Evolutionary conservation across 2,329 filamentous ascomycete species (phyloP), one percentile per base, ranked within the genome.

Genomic region (Aspergillus awamori): DNA sequence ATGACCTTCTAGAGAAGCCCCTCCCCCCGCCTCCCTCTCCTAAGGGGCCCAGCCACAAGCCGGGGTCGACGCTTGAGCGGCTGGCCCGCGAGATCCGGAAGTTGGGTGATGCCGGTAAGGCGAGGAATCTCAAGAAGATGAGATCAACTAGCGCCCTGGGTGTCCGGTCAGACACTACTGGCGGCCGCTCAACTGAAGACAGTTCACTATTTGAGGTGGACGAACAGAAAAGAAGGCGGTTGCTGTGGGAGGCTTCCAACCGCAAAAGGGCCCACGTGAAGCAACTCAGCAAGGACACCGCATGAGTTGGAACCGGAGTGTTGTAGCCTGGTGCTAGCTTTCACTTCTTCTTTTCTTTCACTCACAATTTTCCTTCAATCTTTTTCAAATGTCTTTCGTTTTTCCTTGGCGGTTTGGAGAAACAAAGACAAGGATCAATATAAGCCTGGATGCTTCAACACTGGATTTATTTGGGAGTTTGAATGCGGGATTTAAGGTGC

Each of bases 41-140:
- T 61, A 65, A 65, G 55, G 65, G 55, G 48, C 61, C 38, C 51
- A 62, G 67, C 36, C 68, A 69, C 61, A 75, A 70, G 54, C 45
- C 65, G 36, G 77, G 79, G 36, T 86, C 83, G 49, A 80, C 81
- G n/a, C 75, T 88, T 10, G 86, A 88, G 74, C 83, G 83, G 67
- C 82, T 88, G 61, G 83, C 84, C 10, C 81, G 83, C 39, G 86
- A 87, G 65, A 77, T 88, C 64, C 83, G 81, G 63, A 83, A 83
- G 30, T 65, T 75, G n/a, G 69, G 73, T 45, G 65, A 71, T 39
- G 59, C 62, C 22, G 67, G 64, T 20, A 73, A 72, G 51, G 48
- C 60, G n/a, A 72, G 67, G 58, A 65, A 62, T 22, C 63, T 70
- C n/a, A 68, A 69, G 49, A 77, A 76, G 65, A 86, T 88, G 73